Conservation (phyloP, 2,329 filamentous ascomycete genomes). For the Sordariomycetes sp. region DNA sequence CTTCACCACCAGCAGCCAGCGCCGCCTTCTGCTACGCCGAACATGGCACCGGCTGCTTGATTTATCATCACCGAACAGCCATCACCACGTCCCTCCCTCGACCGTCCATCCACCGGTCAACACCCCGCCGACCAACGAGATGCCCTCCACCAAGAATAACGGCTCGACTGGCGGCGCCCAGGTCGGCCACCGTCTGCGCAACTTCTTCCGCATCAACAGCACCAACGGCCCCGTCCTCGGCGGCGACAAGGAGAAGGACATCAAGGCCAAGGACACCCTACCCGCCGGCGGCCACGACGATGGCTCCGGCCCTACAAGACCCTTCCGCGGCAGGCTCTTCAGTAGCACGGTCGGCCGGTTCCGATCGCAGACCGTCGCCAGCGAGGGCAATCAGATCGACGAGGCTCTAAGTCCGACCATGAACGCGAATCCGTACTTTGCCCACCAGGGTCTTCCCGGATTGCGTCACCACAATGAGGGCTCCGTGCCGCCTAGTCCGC, state of each 20-base stretch:
- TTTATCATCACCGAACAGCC: constrained; percentile 5
- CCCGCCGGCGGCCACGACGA: background rate
- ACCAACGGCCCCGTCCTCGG: constrained; percentile 23
- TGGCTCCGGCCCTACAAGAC: constrained; percentile 11
- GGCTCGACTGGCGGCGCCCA: constrained; percentile 41
- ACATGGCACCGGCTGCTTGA: constrained; percentile 29
- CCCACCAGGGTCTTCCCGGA: constrained; percentile 87
- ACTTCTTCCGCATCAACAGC: constrained; percentile 60
- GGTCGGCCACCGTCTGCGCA: constrained; percentile 60
- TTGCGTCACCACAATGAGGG: constrained; percentile 91
- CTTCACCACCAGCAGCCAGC: constrained; percentile 4
- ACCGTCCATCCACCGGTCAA: background rate
- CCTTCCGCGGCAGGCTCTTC: constrained; percentile 80
- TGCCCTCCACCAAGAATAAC: constrained; percentile 18
- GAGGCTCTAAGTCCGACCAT: constrained; percentile 86
- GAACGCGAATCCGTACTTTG: constrained; percentile 94
- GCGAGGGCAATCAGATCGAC: constrained; percentile 84
- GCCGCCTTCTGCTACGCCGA: constrained; percentile 12
- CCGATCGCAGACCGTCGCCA: constrained; percentile 82
- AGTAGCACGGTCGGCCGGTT: constrained; percentile 78
- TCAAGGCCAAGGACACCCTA: constrained; percentile 12
- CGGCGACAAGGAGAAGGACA: constrained; percentile 25
- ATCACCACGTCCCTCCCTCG: constrained; percentile 1
- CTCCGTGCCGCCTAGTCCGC: constrained; percentile 85
- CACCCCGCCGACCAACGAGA: constrained; percentile 1